Base-by-base conservation (phyloP, 805 yeast genomes). In the Spathaspora passalidarum region DNA sequence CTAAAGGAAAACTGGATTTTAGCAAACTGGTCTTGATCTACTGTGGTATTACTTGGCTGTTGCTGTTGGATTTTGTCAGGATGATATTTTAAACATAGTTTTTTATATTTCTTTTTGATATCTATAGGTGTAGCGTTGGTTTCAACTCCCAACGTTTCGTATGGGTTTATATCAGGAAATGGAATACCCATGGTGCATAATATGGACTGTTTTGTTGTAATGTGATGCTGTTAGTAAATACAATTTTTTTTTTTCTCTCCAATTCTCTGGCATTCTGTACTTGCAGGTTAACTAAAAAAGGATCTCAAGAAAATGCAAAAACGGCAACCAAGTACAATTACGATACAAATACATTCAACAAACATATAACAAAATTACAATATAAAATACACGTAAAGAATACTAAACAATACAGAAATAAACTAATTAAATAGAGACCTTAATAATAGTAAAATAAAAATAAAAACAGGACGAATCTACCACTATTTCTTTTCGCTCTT, bases 1-100 rank as follows among this genome's bases (percentile, higher is more conserved):
- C 83, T 70, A 60, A 86, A 88, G 17, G 96, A 84, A 56, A 87
- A 82, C 59, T 88, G 91, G 16, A 89, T 75, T 53, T 78, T 66
- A 42, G 88, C 86, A 61, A 90, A 89, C 19, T 44, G 40, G 16
- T 63, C 62, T 39, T 48, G 53, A 35, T 59, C 64, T 7, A 46
- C 49, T 20, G 41, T 49, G 17, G 50, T 49, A 8, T 22, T 21
- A 14, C 22, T 35, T 4, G 40, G 11, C 19, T 47, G 51, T 25
- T 38, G 44, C 67, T 66, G 56, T 68, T 71, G 40, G 32, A 76
- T 62, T 57, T 86, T 86, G 61, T 86, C 95, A 1, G 95, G 95
- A 58, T 86, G 95, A 49, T 78, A 74, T 41, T 68, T 64, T 23
- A 86, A 66, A 51, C 91, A 86, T 29, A 76, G 57, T 48, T 79